Conservation (phyloP, 164 flowering plant species). For the grape (Vitis vinifera) region ASM3070453v1 NC_081809.1:7669501-7670000, state of each 20-base stretch:
- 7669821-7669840: conserved; percentile 65
- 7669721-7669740: not conserved
- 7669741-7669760: not conserved
- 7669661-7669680: not conserved
- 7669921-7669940: conserved; percentile 53
- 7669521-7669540: too few relatives aligned
- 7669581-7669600: too few relatives aligned
- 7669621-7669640: too few relatives aligned
- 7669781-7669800: conserved; percentile 79
- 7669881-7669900: conserved; percentile 75
- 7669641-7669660: not conserved
- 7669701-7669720: not conserved
- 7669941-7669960: conserved; percentile 76
- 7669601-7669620: too few relatives aligned
- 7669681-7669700: too few relatives aligned
- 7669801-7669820: conserved; percentile 68
- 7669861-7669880: conserved; percentile 73
- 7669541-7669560: too few relatives aligned
- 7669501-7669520: too few relatives aligned
- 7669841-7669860: conserved; percentile 67
- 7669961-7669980: conserved; percentile 69
- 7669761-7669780: conserved; percentile 74
- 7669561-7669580: too few relatives aligned
- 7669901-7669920: conserved; percentile 73
- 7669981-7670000: not conserved